Base-by-base conservation (phyloP, 139 green algal species). In the Coelastrella sp. region DNA sequence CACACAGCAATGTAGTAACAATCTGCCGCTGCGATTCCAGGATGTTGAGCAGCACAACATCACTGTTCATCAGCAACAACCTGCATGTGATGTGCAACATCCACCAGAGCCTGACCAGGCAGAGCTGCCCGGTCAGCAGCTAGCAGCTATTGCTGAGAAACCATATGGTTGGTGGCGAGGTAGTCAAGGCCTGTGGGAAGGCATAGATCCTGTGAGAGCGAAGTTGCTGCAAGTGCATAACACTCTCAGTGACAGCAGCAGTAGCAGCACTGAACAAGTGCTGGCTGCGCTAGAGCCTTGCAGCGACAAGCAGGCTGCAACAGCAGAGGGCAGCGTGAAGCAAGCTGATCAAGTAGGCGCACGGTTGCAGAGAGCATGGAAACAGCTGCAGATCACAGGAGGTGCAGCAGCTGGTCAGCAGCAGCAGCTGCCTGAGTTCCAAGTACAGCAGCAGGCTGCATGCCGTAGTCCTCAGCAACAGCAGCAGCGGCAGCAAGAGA, bases 161-260 rank as follows among this genome's bases (percentile, higher is more conserved):
- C 68, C 68, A 6, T 53, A 38, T 37, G 35, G 68, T 11, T 62
- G 71, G 71, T 79, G 71, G 71, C 25, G n/a, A 79, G 71, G n/a
- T 2, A 37, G n/a, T n/a, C n/a, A n/a, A n/a, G n/a, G n/a, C n/a
- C n/a, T 79, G n/a, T 50, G 13, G 34, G n/a, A 17, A 37, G 30
- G 37, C 1, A 35, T 81, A 23, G 48, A 81, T 15, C 23, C 17
- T 5, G 35, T 67, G 17, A 35, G 73, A 32, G 48, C 50, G 73
- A 30, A 41, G 34, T 34, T 79, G 72, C 72, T 79, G 72, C 72
- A 79, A 27, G 43, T n/a, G 32, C 72, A 79, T 27, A 43, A 13
- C 43, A 51, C 21, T 23, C 43, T 79, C 43, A n/a, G 23, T 32
- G 53, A 21, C 53, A 19, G 30, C 43, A n/a, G 43, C 72, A 78